Evolutionary conservation across 192 early-diverging fungal genomes (phyloP), one percentile per base, ranked within the genome.

Genomic region (Coemansia sp.): DNA sequence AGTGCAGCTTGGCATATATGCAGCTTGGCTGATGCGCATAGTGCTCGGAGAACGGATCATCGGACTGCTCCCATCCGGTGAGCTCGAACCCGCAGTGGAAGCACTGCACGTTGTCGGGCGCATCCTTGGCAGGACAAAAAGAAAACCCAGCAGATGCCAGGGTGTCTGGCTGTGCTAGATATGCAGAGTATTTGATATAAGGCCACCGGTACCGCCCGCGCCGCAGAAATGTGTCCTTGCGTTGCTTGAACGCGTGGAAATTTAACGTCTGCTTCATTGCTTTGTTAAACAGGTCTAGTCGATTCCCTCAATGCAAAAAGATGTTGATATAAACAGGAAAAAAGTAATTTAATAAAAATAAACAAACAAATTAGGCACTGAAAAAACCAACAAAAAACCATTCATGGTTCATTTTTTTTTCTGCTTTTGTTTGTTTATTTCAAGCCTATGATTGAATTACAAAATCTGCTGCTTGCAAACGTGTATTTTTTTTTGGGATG

Each of bases 11-110:
- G 32, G 77, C 77, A 52, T 71, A 84, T 1, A 58, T 45, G 66
- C 82, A 84, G 62, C 54, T 66, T 57, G 73, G 66, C 61, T 70
- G 49, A 71, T 80, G 77, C 14, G 57, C 60, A 32, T 58, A 63
- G 66, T 84, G 82, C 68, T 80, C 77, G 10, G 69, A 71, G 64
- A 84, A 84, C 38, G 82, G 82, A 63, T 84, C 82, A 51, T 80
- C 82, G 20, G 59, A 55, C 7, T 64, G 45, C 48, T 76, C 82
- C 82, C 82, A 84, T 14, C 82, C 82, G 10, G 71, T 76, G n/a
- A 84, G 69, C 45, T 76, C 78, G 28, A 77, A 74, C 8, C 75
- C 71, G 51, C 82, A 84, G 40, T 74, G 66, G 57, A 84, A 84
- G 63, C 82, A 84, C 55, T 77, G 71, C 20, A 80, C 77, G 56